A percentile compares a stretch with the other conserved stretches of the same genome.
Evolutionary conservation across 306 rosid genomes (phyloP).

Genomic region (Cicer arietinum): DNA sequence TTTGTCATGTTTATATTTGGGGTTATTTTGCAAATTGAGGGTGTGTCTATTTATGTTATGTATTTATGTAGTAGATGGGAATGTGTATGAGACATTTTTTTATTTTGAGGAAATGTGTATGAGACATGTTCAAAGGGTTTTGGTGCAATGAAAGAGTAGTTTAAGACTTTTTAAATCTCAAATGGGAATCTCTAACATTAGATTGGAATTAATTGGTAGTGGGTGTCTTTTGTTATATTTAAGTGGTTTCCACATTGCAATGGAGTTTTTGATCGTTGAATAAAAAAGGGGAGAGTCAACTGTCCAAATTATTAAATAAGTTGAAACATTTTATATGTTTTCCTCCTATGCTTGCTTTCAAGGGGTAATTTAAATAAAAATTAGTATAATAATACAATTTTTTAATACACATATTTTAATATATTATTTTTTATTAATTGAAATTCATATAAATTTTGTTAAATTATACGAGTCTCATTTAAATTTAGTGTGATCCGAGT

Average conservation of each 20-base stretch:
- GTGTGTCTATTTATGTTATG: slow-evolving; percentile 7
- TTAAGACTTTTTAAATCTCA: slow-evolving; percentile 40
- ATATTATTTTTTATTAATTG: too few species aligned
- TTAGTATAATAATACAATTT: too few species aligned
- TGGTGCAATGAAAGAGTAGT: slow-evolving; percentile 47
- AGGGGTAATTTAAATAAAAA: too few species aligned
- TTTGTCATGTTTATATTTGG: slow-evolving; percentile 37
- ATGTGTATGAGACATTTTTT: slow-evolving; percentile 37
- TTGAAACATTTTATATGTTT: too few species aligned
- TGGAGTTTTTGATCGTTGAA: slow-evolving; percentile 27
- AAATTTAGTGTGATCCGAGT: too few species aligned
- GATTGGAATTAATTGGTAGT: slow-evolving; percentile 41
- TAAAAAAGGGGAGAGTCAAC: slow-evolving; percentile 42
- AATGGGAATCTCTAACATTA: slow-evolving; percentile 45
- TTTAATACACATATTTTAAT: too few species aligned
- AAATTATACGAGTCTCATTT: too few species aligned
- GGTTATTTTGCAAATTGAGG: slow-evolving; percentile 15
- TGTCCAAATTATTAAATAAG: background rate
- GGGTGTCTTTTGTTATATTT: slow-evolving; percentile 41
- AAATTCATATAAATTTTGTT: too few species aligned
- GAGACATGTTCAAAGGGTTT: slow-evolving; percentile 56
- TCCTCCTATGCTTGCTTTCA: too few species aligned
- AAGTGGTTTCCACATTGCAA: slow-evolving; percentile 46
- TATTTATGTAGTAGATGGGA: slow-evolving; percentile 26
- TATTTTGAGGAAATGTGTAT: slow-evolving; percentile 3